Percentiles rank a stretch among this genome's conserved stretches.
Conservation (phyloP, 768 basidiomycete species). For the Trametopsis cervina region DNA sequence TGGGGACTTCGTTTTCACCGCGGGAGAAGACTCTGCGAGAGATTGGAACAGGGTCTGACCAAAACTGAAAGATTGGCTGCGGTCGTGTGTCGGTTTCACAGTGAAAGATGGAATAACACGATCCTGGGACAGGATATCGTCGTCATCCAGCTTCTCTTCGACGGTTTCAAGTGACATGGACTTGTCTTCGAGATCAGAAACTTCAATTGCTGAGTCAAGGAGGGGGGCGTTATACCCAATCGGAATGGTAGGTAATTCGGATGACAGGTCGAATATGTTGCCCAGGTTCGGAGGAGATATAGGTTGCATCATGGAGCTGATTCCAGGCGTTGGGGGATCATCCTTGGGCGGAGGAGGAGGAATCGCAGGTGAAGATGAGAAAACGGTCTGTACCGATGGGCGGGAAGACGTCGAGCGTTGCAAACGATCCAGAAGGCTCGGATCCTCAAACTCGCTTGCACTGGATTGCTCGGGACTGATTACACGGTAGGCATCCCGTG, state of each 20-base stretch:
- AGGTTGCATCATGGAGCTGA: slow-evolving; percentile 29
- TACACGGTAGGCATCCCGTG: slow-evolving; percentile 57
- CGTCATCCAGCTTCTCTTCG: slow-evolving; percentile 7
- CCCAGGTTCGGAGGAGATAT: slow-evolving; percentile 38
- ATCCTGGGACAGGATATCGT: not conserved
- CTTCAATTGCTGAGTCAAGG: slow-evolving; percentile 31
- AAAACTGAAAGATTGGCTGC: slow-evolving; percentile 63
- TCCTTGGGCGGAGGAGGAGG: slow-evolving; percentile 1
- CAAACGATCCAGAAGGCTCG: slow-evolving; percentile 22
- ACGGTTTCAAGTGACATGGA: slow-evolving; percentile 18
- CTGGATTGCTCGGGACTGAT: slow-evolving; percentile 60
- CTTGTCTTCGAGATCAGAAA: slow-evolving; percentile 25
- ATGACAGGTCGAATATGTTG: slow-evolving; percentile 54
- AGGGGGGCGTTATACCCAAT: slow-evolving; percentile 19
- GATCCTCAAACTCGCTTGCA: slow-evolving; percentile 28
- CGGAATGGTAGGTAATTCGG: slow-evolving; percentile 42
- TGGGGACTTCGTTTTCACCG: slow-evolving; percentile 24
- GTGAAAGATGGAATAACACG: not conserved
- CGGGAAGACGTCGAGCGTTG: slow-evolving; percentile 26
- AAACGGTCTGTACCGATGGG: slow-evolving; percentile 44
- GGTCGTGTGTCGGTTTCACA: slow-evolving; percentile 29
- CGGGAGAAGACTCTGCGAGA: slow-evolving; percentile 20
- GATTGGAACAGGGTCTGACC: slow-evolving; percentile 61
- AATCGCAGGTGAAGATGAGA: slow-evolving; percentile 27
- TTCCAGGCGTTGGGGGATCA: slow-evolving; percentile 14